Evolutionary conservation across 2,329 filamentous ascomycete genomes (phyloP).

Genomic region (Escovopsis sp.): DNA sequence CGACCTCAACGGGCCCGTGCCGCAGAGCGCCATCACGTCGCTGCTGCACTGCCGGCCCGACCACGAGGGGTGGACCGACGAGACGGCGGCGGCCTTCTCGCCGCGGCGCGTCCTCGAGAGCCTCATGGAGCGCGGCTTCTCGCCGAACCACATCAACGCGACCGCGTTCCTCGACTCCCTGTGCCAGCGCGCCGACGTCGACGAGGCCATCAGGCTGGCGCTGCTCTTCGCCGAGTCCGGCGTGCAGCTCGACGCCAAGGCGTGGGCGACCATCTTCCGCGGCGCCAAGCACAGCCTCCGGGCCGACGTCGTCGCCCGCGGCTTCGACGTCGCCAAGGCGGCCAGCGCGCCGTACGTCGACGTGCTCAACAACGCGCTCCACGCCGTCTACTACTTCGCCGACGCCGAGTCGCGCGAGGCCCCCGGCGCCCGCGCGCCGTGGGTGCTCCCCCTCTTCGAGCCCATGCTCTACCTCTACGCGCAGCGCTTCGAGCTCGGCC

Average conservation of each 20-base stretch:
- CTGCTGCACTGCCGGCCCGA: slow-evolving; percentile 31
- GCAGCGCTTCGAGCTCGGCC: slow-evolving; percentile 31
- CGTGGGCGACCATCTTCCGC: slow-evolving; percentile 55
- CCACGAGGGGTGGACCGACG: slow-evolving; percentile 8
- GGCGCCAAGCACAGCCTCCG: slow-evolving; percentile 49
- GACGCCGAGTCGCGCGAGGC: slow-evolving; percentile 23
- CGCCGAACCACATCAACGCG: slow-evolving; percentile 47
- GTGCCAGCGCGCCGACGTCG: slow-evolving; percentile 32
- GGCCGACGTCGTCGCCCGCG: slow-evolving; percentile 30
- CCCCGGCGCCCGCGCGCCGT: slow-evolving; percentile 14
- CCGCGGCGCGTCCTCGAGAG: slow-evolving; percentile 17
- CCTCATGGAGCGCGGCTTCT: slow-evolving; percentile 45
- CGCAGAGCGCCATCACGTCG: slow-evolving; percentile 42
- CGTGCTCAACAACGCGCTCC: slow-evolving; percentile 27
- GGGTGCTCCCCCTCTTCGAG: slow-evolving; percentile 25
- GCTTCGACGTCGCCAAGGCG: slow-evolving; percentile 28
- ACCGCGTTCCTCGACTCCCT: slow-evolving; percentile 60
- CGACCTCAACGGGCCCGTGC: slow-evolving; percentile 30
- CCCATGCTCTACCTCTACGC: slow-evolving; percentile 35
- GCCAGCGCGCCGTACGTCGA: slow-evolving; percentile 27
- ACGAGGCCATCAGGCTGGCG: slow-evolving; percentile 21
- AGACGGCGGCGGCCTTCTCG: slow-evolving; percentile 11
- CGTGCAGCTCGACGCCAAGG: slow-evolving; percentile 47
- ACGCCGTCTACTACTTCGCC: slow-evolving; percentile 32
- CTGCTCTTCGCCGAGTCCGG: slow-evolving; percentile 24